Evolutionary conservation across 1,139 yeast species (phyloP), one percentile per base, ranked within the genome.

Genomic region (Geotrichum candidum): DNA sequence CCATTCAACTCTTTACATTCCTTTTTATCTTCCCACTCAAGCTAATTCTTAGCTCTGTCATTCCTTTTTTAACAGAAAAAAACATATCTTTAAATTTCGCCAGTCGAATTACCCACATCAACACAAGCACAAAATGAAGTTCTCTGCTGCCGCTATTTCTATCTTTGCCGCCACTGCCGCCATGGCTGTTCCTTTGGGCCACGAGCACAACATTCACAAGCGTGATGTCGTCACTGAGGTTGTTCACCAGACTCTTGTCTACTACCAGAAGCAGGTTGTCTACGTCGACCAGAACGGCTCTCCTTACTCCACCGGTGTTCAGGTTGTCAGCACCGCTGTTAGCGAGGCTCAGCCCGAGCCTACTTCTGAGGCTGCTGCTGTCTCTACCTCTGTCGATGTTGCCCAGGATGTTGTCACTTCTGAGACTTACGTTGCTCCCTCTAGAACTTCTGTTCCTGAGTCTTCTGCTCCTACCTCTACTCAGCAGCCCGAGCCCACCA

Each of bases 221-320:
- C 69, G 73, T 33, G 74, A 64, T 38, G 62, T 72, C 45, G 76
- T 73, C 57, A 74, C 77, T 57, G 69, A 73, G 62, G 65, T 65
- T 52, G 72, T 72, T 52, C 70, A 70, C 60, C 72, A 70, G 51
- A 73, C 76, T 54, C 68, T 69, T 63, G 67, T 65, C 60, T 69
- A 70, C 57, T 74, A 73, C 69, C 72, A 73, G 65, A 66, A 74
- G 61, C 71, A 70, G 58, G 70, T 74, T 57, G 73, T 75, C 56
- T 69, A 67, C 59, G 78, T 74, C 27, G 76, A 75, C 66, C 67
- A 65, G 60, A 59, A 72, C 60, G 77, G 77, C 41, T 61, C 52
- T 54, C 76, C 77, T 23, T 67, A 67, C 61, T 62, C 71, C 60
- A 75, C 77, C 59, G 65, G 66, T 33, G 65, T 65, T 58, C 69